Evolutionary conservation across 352 stramenopile species (phyloP).

Genomic region (Phytophthora cactorum): DNA sequence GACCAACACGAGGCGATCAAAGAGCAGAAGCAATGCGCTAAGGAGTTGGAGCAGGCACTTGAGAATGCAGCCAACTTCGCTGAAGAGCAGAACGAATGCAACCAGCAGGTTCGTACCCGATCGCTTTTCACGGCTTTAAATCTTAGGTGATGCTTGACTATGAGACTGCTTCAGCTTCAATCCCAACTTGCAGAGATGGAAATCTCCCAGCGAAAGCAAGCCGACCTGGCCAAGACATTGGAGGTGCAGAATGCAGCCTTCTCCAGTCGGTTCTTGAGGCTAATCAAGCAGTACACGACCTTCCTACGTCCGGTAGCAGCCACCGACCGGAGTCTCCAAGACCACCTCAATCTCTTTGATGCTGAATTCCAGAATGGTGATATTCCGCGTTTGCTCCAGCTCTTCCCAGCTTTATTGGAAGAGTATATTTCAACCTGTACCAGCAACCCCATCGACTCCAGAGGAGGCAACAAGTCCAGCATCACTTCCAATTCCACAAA

Average conservation of each 20-base stretch:
- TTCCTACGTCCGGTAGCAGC: slow-evolving; percentile 20
- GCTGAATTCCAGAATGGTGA: slow-evolving; percentile 39
- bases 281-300: slow-evolving; percentile 33
- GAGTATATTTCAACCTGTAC: slow-evolving; percentile 37
- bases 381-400: slow-evolving; percentile 49
- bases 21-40: slow-evolving; percentile 13
- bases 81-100: slow-evolving; percentile 49
- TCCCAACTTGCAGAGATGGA: slow-evolving; percentile 21
- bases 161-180: slow-evolving; percentile 15
- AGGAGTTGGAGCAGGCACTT: slow-evolving; percentile 29
- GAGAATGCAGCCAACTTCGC: slow-evolving; percentile 34
- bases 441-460: not conserved
- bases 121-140: not conserved
- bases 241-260: slow-evolving; percentile 20
- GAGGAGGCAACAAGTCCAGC: not conserved
- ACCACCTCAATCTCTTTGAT: slow-evolving; percentile 26
- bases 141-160: not conserved
- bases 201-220: slow-evolving; percentile 23
- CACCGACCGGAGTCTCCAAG: slow-evolving; percentile 20
- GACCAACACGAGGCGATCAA: slow-evolving; percentile 22
- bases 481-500: not conserved
- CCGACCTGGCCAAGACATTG: slow-evolving; percentile 14
- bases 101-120: slow-evolving; percentile 32
- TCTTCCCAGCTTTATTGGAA: slow-evolving; percentile 60
- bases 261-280: slow-evolving; percentile 15